Conservation (phyloP, 1,284 basidiomycete genomes). For the Boletus semigastroideus region DNA sequence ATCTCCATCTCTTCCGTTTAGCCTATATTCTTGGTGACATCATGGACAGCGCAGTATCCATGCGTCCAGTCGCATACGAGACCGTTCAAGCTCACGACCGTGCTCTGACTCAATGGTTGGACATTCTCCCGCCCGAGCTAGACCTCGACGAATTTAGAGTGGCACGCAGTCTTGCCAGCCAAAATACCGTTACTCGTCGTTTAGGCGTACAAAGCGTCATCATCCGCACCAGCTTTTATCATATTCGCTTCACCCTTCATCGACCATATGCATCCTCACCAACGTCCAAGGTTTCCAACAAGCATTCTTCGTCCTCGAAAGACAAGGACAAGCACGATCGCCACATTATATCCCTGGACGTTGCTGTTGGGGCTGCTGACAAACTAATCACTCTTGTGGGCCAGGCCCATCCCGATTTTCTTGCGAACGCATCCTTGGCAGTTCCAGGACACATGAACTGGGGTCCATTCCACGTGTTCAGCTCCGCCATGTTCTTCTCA, state of each 20-base stretch:
- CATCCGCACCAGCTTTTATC: conserved; percentile 70
- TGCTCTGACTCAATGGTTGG: conserved; percentile 67
- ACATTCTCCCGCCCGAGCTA: conserved; percentile 66
- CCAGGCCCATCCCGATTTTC: conserved; percentile 67
- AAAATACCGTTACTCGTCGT: conserved; percentile 52
- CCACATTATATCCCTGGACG: conserved; percentile 55
- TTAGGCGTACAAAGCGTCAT: conserved; percentile 76
- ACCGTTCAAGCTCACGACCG: conserved; percentile 70
- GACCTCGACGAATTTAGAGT: conserved; percentile 72
- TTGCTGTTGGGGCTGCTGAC: conserved; percentile 69
- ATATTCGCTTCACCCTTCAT: conserved; percentile 80
- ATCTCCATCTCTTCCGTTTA: conserved; percentile 70
- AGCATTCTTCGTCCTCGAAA: conserved; percentile 30
- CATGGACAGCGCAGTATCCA: conserved; percentile 78
- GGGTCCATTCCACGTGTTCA: conserved; percentile 79
- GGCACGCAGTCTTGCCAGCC: conserved; percentile 64
- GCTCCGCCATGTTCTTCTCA: conserved; percentile 83
- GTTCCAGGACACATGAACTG: conserved; percentile 80
- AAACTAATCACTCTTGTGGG: conserved; percentile 73
- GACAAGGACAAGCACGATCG: conserved; percentile 48
- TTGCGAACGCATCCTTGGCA: conserved; percentile 62
- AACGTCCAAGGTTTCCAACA: conserved; percentile 20
- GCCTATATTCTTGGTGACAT: conserved; percentile 78
- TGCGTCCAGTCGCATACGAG: conserved; percentile 70
- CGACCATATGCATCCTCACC: conserved; percentile 64